Percentiles rank a stretch among this genome's conserved stretches.
These are phyloP conservation scores for Boletus vermiculosoides DNA, from an alignment of 768 basidiomycete genomes.

Conservation along the genomic window DNA sequence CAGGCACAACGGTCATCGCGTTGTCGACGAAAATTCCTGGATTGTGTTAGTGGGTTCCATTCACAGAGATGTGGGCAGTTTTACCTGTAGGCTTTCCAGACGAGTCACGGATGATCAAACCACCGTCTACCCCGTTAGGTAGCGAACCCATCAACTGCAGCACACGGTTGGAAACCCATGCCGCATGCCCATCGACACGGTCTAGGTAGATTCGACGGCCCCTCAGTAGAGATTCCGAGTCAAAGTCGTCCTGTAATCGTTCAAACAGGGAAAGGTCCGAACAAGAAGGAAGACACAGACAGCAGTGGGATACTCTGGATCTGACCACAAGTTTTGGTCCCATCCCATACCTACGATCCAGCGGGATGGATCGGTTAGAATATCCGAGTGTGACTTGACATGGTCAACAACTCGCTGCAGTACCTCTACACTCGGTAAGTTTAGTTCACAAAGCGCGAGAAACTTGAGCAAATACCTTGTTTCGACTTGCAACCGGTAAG, in stretches of 20 bases:
- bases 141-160: constrained; percentile 62
- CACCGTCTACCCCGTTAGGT: constrained; percentile 67
- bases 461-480: constrained; percentile 41
- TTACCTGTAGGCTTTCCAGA: constrained; percentile 68
- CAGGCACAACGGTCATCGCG: constrained; percentile 73
- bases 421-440: constrained; percentile 47
- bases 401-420: constrained; percentile 58
- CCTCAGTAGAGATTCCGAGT: constrained; percentile 61
- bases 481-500: constrained; percentile 58
- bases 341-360: constrained; percentile 92
- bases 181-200: constrained; percentile 81
- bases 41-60: neutral
- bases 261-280: neutral
- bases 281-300: constrained; percentile 41
- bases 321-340: constrained; percentile 85
- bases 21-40: constrained; percentile 82
- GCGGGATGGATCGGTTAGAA: constrained; percentile 46
- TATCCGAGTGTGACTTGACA: constrained; percentile 55
- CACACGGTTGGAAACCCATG: constrained; percentile 80
- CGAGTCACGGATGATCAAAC: constrained; percentile 63
- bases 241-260: constrained; percentile 64
- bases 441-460: too few relatives aligned
- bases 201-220: constrained; percentile 70
- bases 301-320: constrained; percentile 65
- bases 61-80: neutral